phyloP scores from a whole-genome alignment of 2,329 filamentous ascomycete genomes.

The Pseudocercospora crystallina region DNA sequence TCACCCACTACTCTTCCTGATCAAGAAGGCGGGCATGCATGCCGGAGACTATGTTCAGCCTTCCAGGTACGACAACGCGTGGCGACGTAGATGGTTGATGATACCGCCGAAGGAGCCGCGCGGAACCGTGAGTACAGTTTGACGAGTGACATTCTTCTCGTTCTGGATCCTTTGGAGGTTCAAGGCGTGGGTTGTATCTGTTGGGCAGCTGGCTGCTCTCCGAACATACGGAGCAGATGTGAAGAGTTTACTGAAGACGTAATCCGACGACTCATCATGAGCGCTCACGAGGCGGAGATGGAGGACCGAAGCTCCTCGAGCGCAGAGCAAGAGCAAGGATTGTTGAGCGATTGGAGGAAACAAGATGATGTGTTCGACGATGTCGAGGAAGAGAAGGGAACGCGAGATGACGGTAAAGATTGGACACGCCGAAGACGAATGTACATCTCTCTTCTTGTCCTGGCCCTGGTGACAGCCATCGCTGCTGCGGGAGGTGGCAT shows the following conservation, averaged over 20 bases:
- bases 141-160: not conserved
- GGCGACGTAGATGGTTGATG: too few relatives aligned
- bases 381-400: not conserved
- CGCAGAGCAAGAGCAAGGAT: constrained; percentile 2
- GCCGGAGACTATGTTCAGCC: too few relatives aligned
- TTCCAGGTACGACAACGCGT: too few relatives aligned
- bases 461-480: not conserved
- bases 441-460: not conserved
- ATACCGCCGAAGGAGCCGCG: too few relatives aligned
- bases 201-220: not conserved
- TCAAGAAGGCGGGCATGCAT: too few relatives aligned
- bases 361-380: not conserved
- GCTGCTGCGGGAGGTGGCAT: not conserved
- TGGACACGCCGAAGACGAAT: not conserved
- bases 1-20: not conserved
- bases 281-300: not conserved
- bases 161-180: not conserved
- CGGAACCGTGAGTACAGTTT: not conserved
- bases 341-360: constrained; percentile 3
- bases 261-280: not conserved
- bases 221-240: not conserved
- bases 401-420: not conserved
- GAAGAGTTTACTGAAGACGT: not conserved
- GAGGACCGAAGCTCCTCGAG: not conserved
- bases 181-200: not conserved